These are phyloP conservation scores for Paraglomus occultum DNA, from an alignment of 192 early-diverging fungal genomes.

Conservation along the genomic window DNA sequence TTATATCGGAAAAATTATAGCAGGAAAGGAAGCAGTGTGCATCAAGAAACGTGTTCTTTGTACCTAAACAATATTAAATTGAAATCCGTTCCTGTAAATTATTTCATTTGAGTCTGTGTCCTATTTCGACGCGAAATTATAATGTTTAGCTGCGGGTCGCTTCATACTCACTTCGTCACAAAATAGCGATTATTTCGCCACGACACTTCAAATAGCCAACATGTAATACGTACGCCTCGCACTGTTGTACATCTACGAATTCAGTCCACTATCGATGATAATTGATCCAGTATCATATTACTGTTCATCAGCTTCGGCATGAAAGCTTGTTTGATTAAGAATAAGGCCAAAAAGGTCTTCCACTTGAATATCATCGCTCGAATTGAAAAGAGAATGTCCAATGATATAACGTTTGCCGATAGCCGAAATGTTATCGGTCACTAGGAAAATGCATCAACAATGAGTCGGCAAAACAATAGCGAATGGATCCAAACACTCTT, in stretches of 20 bases:
- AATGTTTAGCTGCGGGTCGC: too few relatives aligned
- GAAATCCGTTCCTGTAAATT: too few relatives aligned
- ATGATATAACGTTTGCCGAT: slow-evolving; percentile 77
- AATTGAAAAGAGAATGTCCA: slow-evolving; percentile 46
- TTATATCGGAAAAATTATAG: too few relatives aligned
- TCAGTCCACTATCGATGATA: slow-evolving; percentile 82
- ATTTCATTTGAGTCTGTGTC: too few relatives aligned
- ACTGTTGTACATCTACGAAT: slow-evolving; percentile 88
- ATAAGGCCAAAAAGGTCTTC: slow-evolving; percentile 77
- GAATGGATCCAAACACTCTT: not conserved
- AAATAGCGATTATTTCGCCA: slow-evolving; percentile 71
- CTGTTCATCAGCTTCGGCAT: slow-evolving; percentile 96
- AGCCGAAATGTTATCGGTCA: slow-evolving; percentile 65
- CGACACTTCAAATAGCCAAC: slow-evolving; percentile 94
- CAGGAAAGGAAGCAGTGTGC: too few relatives aligned
- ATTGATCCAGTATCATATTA: slow-evolving; percentile 88
- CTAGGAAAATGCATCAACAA: slow-evolving; percentile 32
- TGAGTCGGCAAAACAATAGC: too few relatives aligned
- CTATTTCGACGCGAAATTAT: too few relatives aligned
- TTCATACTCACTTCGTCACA: slow-evolving; percentile 67
- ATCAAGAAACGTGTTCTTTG: too few relatives aligned
- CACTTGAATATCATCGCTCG: slow-evolving; percentile 53
- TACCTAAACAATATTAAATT: too few relatives aligned
- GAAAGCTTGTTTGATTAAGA: slow-evolving; percentile 95
- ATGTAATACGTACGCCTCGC: slow-evolving; percentile 94